A percentile compares a stretch with the other conserved stretches of the same genome.
phyloP scores from a whole-genome alignment of 2,329 filamentous ascomycete genomes.

The Ophiostoma himal-ulmi region DNA sequence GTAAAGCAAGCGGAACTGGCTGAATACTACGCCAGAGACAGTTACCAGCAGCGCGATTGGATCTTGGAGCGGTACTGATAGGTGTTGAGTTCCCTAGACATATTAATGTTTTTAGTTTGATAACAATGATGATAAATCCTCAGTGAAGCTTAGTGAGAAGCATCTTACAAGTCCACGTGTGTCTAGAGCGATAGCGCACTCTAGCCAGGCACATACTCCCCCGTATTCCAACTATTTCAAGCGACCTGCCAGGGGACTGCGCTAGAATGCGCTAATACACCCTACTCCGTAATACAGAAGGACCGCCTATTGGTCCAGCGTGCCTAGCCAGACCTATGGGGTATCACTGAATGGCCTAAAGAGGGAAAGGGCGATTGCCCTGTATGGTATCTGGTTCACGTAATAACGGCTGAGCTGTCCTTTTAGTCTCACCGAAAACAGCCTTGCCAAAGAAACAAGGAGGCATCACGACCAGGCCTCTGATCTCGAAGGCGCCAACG shows the following conservation, averaged over 20 bases:
- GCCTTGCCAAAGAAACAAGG: neutral
- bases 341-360: neutral
- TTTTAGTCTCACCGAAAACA: slow-evolving; percentile 18
- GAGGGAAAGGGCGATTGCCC: slow-evolving; percentile 10
- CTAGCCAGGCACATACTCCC: slow-evolving; percentile 9
- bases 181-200: neutral
- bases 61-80: slow-evolving; percentile 59
- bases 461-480: neutral
- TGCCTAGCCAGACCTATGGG: neutral
- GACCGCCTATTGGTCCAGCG: slow-evolving; percentile 15
- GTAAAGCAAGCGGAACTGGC: slow-evolving; percentile 56
- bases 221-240: neutral
- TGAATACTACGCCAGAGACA: slow-evolving; percentile 45
- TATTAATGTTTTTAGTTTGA: neutral
- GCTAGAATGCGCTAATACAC: neutral
- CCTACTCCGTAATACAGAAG: neutral
- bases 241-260: too few relatives aligned
- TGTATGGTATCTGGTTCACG: neutral
- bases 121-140: too few relatives aligned
- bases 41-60: slow-evolving; percentile 49
- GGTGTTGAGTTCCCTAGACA: neutral
- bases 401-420: slow-evolving; percentile 24
- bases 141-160: neutral
- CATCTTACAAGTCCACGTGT: neutral
- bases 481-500: neutral